Percentiles rank a stretch among this genome's conserved stretches.
Evolutionary conservation across 139 green algal genomes (phyloP).

Genomic region (Dunaliella primolecta): DNA sequence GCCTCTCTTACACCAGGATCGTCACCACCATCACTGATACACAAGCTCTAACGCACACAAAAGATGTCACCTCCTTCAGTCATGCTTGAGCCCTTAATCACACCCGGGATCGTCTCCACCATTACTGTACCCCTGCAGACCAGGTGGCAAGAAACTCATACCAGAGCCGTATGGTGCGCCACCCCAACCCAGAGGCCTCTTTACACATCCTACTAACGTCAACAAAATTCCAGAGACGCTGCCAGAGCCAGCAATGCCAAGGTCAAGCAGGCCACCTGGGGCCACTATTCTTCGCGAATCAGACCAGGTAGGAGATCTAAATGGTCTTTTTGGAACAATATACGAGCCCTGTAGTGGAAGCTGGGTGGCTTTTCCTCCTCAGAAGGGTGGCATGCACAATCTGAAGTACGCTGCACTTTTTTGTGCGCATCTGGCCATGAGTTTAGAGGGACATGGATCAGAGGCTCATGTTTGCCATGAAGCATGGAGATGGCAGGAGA

Average conservation of each 20-base stretch:
- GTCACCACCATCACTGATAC: background rate
- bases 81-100: background rate
- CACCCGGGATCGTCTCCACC: background rate
- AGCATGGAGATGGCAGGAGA: too few relatives aligned
- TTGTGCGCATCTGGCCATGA: too few relatives aligned
- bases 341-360: too few relatives aligned
- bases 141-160: constrained; percentile 29
- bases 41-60: background rate
- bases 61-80: background rate
- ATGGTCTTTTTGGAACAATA: too few relatives aligned
- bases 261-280: constrained; percentile 22
- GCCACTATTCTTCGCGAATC: constrained; percentile 30
- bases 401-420: too few relatives aligned
- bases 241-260: constrained; percentile 30
- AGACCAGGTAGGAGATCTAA: constrained; percentile 21
- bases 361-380: too few relatives aligned
- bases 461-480: too few relatives aligned
- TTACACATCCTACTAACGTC: background rate
- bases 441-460: too few relatives aligned
- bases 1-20: background rate
- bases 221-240: background rate
- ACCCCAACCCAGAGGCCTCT: constrained; percentile 7
- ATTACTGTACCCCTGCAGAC: constrained; percentile 19
- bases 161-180: constrained; percentile 35
- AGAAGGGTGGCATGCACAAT: too few relatives aligned